These are phyloP conservation scores for Vitis hybrid DNA, from an alignment of 177 flowering plant species.

Conservation along the genomic window DNA sequence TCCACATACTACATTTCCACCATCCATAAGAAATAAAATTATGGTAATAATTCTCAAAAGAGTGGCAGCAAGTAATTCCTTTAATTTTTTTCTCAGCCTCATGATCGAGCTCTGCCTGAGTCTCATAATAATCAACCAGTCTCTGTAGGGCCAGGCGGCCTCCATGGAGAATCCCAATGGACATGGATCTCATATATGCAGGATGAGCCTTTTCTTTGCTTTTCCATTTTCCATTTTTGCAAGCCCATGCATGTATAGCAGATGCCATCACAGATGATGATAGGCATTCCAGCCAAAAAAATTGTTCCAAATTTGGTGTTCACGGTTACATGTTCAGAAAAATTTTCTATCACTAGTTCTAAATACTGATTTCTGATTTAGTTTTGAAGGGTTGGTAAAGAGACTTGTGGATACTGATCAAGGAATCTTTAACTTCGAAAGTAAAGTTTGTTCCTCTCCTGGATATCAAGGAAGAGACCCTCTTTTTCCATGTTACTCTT, in stretches of 20 bases:
- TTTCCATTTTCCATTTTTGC: neutral
- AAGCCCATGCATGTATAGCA: constrained; percentile 13
- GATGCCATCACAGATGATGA: constrained; percentile 11
- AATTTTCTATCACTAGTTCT: neutral
- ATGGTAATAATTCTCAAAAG: too few relatives aligned
- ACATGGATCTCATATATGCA: constrained; percentile 17
- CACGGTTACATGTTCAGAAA: neutral
- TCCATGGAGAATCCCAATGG: constrained; percentile 30
- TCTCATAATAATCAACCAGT: constrained; percentile 19
- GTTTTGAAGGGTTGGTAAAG: too few relatives aligned
- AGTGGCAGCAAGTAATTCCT: neutral
- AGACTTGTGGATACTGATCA: too few relatives aligned
- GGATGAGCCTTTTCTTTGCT: neutral
- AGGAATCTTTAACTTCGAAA: too few relatives aligned
- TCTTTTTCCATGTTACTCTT: too few relatives aligned
- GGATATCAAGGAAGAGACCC: too few relatives aligned
- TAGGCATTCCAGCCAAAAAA: constrained; percentile 11
- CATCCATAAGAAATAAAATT: too few relatives aligned
- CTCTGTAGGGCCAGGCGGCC: constrained; percentile 33
- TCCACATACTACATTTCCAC: too few relatives aligned
- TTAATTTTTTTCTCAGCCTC: constrained; percentile 13
- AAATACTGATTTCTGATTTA: too few relatives aligned
- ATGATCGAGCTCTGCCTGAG: constrained; percentile 1
- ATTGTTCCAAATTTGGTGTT: constrained; percentile 14
- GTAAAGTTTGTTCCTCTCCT: too few relatives aligned